Conservation (phyloP, 2,329 filamentous ascomycete genomes). For the Talaromyces sp. region DNA sequence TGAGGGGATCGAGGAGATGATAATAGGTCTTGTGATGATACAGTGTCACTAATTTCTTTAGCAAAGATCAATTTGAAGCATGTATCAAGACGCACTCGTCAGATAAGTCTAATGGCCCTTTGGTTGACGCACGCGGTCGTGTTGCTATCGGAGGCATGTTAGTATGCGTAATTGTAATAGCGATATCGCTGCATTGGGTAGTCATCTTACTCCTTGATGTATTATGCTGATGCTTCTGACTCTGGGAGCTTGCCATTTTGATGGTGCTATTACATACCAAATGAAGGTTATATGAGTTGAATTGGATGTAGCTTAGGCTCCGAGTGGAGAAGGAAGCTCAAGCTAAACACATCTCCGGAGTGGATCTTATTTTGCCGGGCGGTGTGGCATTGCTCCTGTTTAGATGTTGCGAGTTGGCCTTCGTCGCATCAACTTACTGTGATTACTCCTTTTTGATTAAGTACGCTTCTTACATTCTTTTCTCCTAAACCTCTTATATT, state of each 20-base stretch:
- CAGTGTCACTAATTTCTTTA: constrained; percentile 29
- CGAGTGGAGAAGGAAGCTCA: background rate
- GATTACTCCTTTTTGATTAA: background rate
- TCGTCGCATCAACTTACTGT: constrained; percentile 23
- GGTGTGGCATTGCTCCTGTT: constrained; percentile 23
- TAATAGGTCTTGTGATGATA: constrained; percentile 19
- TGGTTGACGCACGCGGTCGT: constrained; percentile 56
- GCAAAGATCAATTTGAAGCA: background rate
- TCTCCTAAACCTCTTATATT: background rate
- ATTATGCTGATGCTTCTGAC: constrained; percentile 34
- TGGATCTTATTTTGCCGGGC: constrained; percentile 27
- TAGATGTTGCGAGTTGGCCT: constrained; percentile 30
- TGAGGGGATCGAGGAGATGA: constrained; percentile 19
- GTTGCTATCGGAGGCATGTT: constrained; percentile 29
- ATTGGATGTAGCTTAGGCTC: background rate
- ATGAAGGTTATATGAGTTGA: background rate
- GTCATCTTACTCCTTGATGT: constrained; percentile 34
- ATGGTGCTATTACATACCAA: background rate
- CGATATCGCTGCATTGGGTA: background rate
- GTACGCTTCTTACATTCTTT: background rate
- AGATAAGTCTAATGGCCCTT: constrained; percentile 68
- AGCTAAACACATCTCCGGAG: background rate
- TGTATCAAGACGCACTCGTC: constrained; percentile 61
- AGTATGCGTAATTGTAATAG: constrained; percentile 7
- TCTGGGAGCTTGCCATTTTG: constrained; percentile 24